These are phyloP conservation scores for Ogataea pilisensis DNA, from an alignment of 805 yeast species.

Conservation along the genomic window DNA sequence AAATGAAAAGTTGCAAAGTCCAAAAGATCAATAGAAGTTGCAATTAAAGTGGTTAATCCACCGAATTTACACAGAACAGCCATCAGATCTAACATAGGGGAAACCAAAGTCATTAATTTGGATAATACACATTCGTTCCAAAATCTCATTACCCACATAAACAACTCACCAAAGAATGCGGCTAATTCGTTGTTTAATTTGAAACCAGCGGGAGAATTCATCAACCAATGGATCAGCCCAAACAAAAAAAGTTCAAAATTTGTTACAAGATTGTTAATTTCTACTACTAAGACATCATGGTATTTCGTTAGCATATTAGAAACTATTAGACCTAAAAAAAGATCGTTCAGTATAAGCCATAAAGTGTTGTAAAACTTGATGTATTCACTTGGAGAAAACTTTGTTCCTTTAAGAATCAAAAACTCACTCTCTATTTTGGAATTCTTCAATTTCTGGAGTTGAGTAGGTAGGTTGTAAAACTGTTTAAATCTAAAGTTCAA, in stretches of 20 bases:
- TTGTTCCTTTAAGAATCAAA: constrained; percentile 36
- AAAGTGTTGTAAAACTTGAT: constrained; percentile 79
- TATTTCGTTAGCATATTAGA: constrained; percentile 38
- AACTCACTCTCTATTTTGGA: constrained; percentile 38
- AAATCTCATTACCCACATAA: constrained; percentile 76
- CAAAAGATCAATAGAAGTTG: constrained; percentile 60
- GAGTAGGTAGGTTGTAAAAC: constrained; percentile 72
- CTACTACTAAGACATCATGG: constrained; percentile 11
- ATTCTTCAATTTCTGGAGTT: constrained; percentile 51
- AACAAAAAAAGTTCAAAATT: constrained; percentile 29
- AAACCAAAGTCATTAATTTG: constrained; percentile 9
- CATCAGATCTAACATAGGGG: constrained; percentile 12
- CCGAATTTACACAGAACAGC: constrained; percentile 20
- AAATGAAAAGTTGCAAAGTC: constrained; percentile 67
- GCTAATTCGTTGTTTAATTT: constrained; percentile 87
- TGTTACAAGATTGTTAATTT: constrained; percentile 26
- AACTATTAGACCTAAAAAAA: constrained; percentile 65
- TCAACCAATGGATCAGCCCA: constrained; percentile 62
- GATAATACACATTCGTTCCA: constrained; percentile 40
- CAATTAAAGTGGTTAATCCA: constrained; percentile 70
- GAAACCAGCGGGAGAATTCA: constrained; percentile 90
- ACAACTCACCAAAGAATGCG: constrained; percentile 77
- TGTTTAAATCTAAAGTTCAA: constrained; percentile 75
- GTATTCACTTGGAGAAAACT: constrained; percentile 47
- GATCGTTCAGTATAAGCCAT: constrained; percentile 84